phyloP scores from a whole-genome alignment of 169 alveolate species.

The Plasmodium berghei region DNA sequence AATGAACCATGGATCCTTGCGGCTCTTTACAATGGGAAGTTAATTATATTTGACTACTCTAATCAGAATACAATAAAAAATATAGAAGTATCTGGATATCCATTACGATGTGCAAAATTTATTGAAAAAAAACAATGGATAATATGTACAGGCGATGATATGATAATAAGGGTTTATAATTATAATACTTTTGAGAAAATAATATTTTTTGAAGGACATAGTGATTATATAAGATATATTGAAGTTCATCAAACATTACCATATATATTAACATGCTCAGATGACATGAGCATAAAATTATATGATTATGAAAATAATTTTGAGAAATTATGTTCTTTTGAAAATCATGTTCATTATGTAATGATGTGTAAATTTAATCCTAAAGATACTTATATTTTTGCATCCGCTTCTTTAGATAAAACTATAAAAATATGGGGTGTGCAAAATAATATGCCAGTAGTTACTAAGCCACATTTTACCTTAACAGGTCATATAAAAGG shows the following conservation, averaged over 20 bases:
- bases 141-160: slow-evolving; percentile 95
- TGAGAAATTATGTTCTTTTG: slow-evolving; percentile 93
- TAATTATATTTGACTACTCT: slow-evolving; percentile 90
- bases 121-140: slow-evolving; percentile 96
- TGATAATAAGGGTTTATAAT: slow-evolving; percentile 94
- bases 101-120: slow-evolving; percentile 97
- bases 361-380: slow-evolving; percentile 98
- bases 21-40: slow-evolving; percentile 95
- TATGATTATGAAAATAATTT: slow-evolving; percentile 98
- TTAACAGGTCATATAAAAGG: slow-evolving; percentile 98
- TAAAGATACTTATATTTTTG: slow-evolving; percentile 96
- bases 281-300: slow-evolving; percentile 94
- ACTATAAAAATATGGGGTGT: slow-evolving; percentile 96
- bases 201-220: slow-evolving; percentile 95
- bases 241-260: slow-evolving; percentile 98
- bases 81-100: slow-evolving; percentile 94
- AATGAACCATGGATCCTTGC: slow-evolving; percentile 96
- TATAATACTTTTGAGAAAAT: slow-evolving; percentile 97
- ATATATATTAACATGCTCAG: slow-evolving; percentile 95
- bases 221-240: slow-evolving; percentile 96
- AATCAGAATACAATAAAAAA: slow-evolving; percentile 94
- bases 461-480: slow-evolving; percentile 94
- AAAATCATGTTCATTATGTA: slow-evolving; percentile 98
- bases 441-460: slow-evolving; percentile 81
- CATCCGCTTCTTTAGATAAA: slow-evolving; percentile 96